A percentile compares a stretch with the other conserved stretches of the same genome.
phyloP scores from a whole-genome alignment of 371 early-diverging fungal species.

The Mortierella sp. region DNA sequence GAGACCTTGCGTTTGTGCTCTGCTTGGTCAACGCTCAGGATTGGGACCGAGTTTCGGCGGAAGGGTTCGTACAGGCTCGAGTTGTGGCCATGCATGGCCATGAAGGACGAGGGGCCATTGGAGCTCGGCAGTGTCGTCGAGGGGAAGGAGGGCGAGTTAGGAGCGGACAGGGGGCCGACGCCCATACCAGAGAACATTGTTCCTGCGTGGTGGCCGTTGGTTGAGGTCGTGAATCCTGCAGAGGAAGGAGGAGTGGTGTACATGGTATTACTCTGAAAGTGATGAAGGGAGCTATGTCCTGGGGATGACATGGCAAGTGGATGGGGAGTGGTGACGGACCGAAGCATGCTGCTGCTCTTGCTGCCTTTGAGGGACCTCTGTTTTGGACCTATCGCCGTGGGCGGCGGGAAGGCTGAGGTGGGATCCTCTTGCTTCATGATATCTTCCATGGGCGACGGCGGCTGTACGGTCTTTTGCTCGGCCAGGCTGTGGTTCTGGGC shows the following conservation, averaged over 20 bases:
- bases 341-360: conserved; percentile 44
- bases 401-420: background rate
- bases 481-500: conserved; percentile 7
- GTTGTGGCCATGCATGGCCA: conserved; percentile 47
- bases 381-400: conserved; percentile 26
- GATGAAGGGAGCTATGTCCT: conserved; percentile 29
- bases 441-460: conserved; percentile 39
- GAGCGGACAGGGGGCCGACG: conserved; percentile 42
- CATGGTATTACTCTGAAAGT: conserved; percentile 25
- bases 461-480: conserved; percentile 12
- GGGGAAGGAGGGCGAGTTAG: conserved; percentile 45
- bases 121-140: conserved; percentile 10
- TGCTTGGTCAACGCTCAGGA: conserved; percentile 42
- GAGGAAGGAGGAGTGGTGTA: conserved; percentile 20
- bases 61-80: conserved; percentile 46
- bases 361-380: conserved; percentile 29
- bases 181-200: conserved; percentile 20
- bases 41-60: conserved; percentile 49
- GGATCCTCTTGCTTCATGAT: conserved; percentile 36
- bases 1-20: conserved; percentile 51
- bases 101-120: conserved; percentile 32
- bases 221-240: conserved; percentile 11
- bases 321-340: conserved; percentile 37
- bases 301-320: conserved; percentile 30
- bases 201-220: conserved; percentile 1